Base-by-base conservation (phyloP, 2,329 filamentous ascomycete genomes). In the Myriangium duriaei region DNA sequence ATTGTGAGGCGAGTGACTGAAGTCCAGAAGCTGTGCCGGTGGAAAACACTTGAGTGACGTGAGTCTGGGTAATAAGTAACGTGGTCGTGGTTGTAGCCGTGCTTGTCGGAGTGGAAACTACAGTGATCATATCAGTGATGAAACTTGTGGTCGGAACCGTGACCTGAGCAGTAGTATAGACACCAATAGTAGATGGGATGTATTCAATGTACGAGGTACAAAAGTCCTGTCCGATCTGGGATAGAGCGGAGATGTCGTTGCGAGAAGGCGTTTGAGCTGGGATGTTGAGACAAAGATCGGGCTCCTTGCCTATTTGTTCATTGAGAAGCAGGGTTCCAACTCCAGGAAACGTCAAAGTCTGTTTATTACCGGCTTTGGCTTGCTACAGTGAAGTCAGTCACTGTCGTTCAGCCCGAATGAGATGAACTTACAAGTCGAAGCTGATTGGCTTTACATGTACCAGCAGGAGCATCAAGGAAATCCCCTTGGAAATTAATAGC, bases 131-230 rank as follows among this genome's bases (percentile, higher is more conserved):
- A 5, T 13, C 12, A 7, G 32, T 34, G 13, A n/a, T 11, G 13
- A 11, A 16, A 4, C 9, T 13, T 18, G 32, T 34, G 4, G 32
- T 11, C 7, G 32, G n/a, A 3, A 17, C 17, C 3, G 16, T 17
- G 9, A 21, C 14, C 5, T 11, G 9, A 21, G 13, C 32, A 11
- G 32, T 18, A 11, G 32, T 34, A 16, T 34, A 34, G 7, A 18
- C 5, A 12, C 13, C 32, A 6, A 34, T 11, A 11, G 11, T 19
- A 11, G 32, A 16, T 4, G 33, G 17, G 11, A 18, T 10, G 11
- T 35, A 35, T 5, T 14, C n/a, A 14, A 12, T 35, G n/a, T 26
- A 28, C 9, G 33, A 35, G 6, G 33, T 35, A 19, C 33, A 35
- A 13, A 26, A 35, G 11, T n/a, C 33, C 24, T 26, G 13, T 7